Evolutionary conservation across 345 rosid genomes (phyloP).

Genomic region (Populus ilicifolia): DNA sequence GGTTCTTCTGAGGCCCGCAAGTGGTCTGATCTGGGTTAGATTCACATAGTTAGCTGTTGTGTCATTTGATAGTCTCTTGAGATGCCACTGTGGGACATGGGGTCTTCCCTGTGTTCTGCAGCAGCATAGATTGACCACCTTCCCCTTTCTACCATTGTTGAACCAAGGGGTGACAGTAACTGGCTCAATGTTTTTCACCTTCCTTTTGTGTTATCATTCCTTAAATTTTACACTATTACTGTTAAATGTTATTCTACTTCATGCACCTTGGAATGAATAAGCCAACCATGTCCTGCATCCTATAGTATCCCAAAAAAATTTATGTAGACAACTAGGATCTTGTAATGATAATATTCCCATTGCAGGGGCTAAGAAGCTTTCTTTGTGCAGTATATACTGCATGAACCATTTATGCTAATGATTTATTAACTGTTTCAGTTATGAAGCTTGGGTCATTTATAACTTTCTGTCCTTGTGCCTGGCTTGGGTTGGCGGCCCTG

Average conservation of each 20-base stretch:
- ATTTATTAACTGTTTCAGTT: slow-evolving; percentile 43
- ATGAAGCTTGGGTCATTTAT: slow-evolving; percentile 98
- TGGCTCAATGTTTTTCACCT: neutral
- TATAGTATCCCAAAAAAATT: neutral
- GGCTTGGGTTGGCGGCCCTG: slow-evolving; percentile 99
- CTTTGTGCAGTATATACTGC: neutral
- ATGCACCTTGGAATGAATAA: neutral
- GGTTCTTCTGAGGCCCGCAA: neutral
- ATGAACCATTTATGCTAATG: neutral
- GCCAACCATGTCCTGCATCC: neutral
- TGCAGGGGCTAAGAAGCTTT: neutral
- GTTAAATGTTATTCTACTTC: neutral
- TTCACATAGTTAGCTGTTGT: neutral
- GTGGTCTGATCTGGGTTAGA: neutral
- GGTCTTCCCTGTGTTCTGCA: neutral
- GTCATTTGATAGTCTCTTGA: neutral
- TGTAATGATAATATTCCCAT: neutral
- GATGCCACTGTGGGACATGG: neutral
- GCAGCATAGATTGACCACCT: neutral
- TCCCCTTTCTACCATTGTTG: neutral
- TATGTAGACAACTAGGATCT: neutral
- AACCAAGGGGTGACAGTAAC: neutral
- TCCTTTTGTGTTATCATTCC: neutral
- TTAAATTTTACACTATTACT: neutral
- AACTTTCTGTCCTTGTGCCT: slow-evolving; percentile 87